phyloP scores from a whole-genome alignment of 2,329 filamentous ascomycete genomes.

The Orbilia javanica region DNA sequence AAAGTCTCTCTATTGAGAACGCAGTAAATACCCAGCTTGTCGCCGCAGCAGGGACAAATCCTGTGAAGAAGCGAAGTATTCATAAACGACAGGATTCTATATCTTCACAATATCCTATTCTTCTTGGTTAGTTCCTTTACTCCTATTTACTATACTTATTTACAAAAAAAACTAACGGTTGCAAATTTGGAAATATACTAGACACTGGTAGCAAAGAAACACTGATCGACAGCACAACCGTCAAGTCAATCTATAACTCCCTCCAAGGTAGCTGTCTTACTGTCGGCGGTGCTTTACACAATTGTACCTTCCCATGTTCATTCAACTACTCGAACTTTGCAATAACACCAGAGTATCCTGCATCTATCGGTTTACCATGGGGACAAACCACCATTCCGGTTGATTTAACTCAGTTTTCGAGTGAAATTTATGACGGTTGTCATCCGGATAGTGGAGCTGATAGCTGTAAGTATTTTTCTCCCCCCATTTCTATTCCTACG shows the following conservation, averaged over 20 bases:
- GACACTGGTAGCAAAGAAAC: slow-evolving; percentile 52
- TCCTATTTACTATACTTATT: not conserved
- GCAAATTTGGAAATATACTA: too few species aligned
- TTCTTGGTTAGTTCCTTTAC: slow-evolving; percentile 14
- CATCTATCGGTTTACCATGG: slow-evolving; percentile 34
- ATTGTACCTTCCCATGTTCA: slow-evolving; percentile 50
- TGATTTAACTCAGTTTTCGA: slow-evolving; percentile 36
- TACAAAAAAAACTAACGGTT: too few species aligned
- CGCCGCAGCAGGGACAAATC: not conserved
- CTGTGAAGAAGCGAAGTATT: not conserved
- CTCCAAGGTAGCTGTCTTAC: slow-evolving; percentile 53
- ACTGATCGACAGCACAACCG: slow-evolving; percentile 15
- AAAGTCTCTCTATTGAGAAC: not conserved
- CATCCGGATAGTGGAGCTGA: slow-evolving; percentile 16
- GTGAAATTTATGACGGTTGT: slow-evolving; percentile 41
- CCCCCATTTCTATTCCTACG: too few species aligned
- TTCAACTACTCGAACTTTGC: slow-evolving; percentile 39
- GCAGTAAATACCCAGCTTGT: not conserved
- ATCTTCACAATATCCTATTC: slow-evolving; percentile 18
- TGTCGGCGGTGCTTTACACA: slow-evolving; percentile 32
- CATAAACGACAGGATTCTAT: slow-evolving; percentile 1
- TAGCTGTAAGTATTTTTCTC: slow-evolving; percentile 29
- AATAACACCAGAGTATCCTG: slow-evolving; percentile 37
- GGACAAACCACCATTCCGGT: slow-evolving; percentile 31
- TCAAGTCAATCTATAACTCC: slow-evolving; percentile 48